phyloP scores from a whole-genome alignment of 352 stramenopile species.

The Phytopythium helicoides region DNA sequence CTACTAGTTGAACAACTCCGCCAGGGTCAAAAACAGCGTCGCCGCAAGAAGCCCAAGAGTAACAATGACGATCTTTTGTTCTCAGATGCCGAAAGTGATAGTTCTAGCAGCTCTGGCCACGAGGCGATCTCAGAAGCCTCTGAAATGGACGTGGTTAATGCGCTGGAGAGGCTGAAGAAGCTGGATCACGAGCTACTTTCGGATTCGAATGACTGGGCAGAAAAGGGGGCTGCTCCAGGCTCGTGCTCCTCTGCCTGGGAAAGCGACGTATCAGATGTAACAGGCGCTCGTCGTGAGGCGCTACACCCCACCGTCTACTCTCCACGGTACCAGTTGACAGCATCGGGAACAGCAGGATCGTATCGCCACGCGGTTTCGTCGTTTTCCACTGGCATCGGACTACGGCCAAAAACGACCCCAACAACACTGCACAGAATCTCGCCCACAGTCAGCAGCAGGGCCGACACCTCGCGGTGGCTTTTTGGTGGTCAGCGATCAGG shows the following conservation, averaged over 20 bases:
- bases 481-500: neutral
- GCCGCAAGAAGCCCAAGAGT: too few relatives aligned
- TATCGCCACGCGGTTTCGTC: neutral
- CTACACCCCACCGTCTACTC: neutral
- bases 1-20: neutral
- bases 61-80: neutral
- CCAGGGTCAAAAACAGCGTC: too few relatives aligned
- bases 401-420: neutral
- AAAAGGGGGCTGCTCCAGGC: neutral
- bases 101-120: constrained; percentile 4
- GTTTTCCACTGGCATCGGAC: constrained; percentile 3
- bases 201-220: constrained; percentile 13
- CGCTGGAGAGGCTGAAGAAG: constrained; percentile 17
- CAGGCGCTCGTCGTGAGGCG: too few relatives aligned
- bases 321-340: neutral
- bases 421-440: neutral
- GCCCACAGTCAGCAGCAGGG: neutral
- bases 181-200: constrained; percentile 21
- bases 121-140: constrained; percentile 7
- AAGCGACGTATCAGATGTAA: neutral
- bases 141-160: constrained; percentile 8
- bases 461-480: constrained; percentile 5
- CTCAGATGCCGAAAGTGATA: neutral
- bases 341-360: neutral
- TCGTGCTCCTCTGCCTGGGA: neutral